Conservation (phyloP, 352 stramenopile species). For the Globisporangium apiculatum region DNA sequence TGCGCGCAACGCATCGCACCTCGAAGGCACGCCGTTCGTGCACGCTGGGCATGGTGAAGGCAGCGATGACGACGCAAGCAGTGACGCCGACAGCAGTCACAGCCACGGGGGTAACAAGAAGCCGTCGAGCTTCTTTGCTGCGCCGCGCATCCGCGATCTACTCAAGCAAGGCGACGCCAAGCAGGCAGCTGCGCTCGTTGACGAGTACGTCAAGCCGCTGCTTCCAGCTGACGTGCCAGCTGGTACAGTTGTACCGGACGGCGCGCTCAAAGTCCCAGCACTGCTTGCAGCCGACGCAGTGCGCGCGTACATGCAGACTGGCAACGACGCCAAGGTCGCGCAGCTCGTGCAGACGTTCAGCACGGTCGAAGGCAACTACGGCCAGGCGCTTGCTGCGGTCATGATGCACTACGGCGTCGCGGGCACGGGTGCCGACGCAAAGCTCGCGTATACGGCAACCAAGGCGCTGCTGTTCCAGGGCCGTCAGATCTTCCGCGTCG, state of each 20-base stretch:
- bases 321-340: conserved; percentile 48
- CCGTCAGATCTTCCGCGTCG: conserved; percentile 36
- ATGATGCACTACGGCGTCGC: conserved; percentile 36
- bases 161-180: conserved; percentile 24
- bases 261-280: conserved; percentile 27
- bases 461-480: conserved; percentile 50
- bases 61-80: conserved; percentile 16
- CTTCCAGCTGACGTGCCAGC: conserved; percentile 28
- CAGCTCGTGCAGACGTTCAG: conserved; percentile 48
- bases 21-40: conserved; percentile 37
- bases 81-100: neutral
- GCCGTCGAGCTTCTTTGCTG: conserved; percentile 16
- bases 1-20: conserved; percentile 33
- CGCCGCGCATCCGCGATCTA: conserved; percentile 39
- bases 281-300: conserved; percentile 38
- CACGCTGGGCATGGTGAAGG: conserved; percentile 3
- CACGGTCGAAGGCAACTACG: conserved; percentile 30
- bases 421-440: conserved; percentile 23
- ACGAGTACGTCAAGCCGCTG: conserved; percentile 31
- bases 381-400: conserved; percentile 38
- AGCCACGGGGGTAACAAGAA: conserved; percentile 8
- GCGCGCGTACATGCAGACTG: conserved; percentile 35
- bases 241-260: conserved; percentile 16
- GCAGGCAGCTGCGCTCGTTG: conserved; percentile 33
- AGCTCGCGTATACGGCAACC: conserved; percentile 39